Evolutionary conservation across 2,329 filamentous ascomycete genomes (phyloP), one percentile per base, ranked within the genome.

Genomic region (Macrophomina pseudophaseolina): DNA sequence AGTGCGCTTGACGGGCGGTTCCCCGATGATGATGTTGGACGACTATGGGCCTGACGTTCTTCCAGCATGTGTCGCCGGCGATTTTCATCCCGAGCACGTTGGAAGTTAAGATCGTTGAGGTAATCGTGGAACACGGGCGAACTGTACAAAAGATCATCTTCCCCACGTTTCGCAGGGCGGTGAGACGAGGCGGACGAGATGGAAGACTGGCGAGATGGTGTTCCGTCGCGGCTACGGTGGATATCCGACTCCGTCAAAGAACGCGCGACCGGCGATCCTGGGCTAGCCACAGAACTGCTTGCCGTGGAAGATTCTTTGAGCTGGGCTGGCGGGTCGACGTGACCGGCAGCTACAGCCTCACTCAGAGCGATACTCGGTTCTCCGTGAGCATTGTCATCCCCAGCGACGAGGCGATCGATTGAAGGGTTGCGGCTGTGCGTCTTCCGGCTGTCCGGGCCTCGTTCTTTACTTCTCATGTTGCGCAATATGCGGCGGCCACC

Each of bases 341-440:
- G 66, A 16, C 90, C 91, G 3, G 88, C 84, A 1, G 86, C 90
- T 28, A 85, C 80, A 1, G 88, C 83, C 4, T 84, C 87, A 74
- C 85, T 91, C 32, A 92, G 72, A 4, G 86, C 87, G 2, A 93
- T 83, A 69, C 86, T 88, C 1, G 91, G 83, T 48, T 85, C 84
- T 2, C 85, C 86, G 68, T 90, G 88, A 70, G 90, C 88, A 9
- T 83, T 80, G 63, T 82, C 87, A 28, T 82, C 81, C 63, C 90
- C 88, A 9, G 48, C 35, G 2, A 80, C 86, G 70, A 70, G 85
- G 49, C 88, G 83, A 67, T 93, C 90, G 6, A 88, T 87, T 0
- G 90, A 92, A 38, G 83, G 84, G 5, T 87, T 85, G 42, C 89
- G 83, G 12, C 68, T 71, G 42, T 80, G 75, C 2, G 83, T 81